Conservation (phyloP, 139 green algal species). For the Chlorella sp. region DNA sequence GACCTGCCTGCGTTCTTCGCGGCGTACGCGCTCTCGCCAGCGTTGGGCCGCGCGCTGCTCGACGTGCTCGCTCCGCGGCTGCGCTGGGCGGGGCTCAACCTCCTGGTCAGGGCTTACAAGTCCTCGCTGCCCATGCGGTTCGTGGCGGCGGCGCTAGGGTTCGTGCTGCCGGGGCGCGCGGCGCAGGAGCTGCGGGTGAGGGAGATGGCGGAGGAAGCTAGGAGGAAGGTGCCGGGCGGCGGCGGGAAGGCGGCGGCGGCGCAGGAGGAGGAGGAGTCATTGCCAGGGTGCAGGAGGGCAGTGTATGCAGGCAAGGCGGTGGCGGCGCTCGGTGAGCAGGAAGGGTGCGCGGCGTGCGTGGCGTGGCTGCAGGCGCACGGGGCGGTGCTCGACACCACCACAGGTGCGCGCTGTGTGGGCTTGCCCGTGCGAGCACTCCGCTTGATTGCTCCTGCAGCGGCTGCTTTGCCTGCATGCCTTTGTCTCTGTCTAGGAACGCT, state of each 20-base stretch:
- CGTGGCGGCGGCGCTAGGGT: conserved; percentile 53
- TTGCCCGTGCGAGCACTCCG: no score
- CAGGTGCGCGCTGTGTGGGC: conserved; percentile 28
- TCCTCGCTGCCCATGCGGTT: conserved; percentile 44
- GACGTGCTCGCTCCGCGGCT: conserved; percentile 50
- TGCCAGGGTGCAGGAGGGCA: conserved; percentile 42
- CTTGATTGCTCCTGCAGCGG: no score
- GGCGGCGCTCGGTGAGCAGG: conserved; percentile 4
- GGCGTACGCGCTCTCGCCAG: conserved; percentile 59
- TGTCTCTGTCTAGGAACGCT: no score
- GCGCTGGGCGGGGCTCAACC: conserved; percentile 47
- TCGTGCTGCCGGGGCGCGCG: conserved; percentile 18
- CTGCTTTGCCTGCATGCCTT: no score
- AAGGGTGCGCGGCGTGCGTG: conserved; percentile 19
- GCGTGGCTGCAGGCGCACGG: conserved; percentile 50
- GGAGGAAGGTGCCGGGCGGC: no score
- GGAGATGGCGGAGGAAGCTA: no score
- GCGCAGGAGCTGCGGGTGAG: no score
- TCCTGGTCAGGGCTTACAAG: conserved; percentile 49
- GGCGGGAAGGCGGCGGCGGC: neutral
- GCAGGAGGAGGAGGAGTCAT: conserved; percentile 3
- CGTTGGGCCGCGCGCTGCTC: conserved; percentile 64
- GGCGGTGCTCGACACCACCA: conserved; percentile 32
- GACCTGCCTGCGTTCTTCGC: conserved; percentile 58
- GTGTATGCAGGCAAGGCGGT: conserved; percentile 31